Base-by-base conservation (phyloP, 495 filamentous ascomycete species). In the Penicillium egyptiacum region DNA sequence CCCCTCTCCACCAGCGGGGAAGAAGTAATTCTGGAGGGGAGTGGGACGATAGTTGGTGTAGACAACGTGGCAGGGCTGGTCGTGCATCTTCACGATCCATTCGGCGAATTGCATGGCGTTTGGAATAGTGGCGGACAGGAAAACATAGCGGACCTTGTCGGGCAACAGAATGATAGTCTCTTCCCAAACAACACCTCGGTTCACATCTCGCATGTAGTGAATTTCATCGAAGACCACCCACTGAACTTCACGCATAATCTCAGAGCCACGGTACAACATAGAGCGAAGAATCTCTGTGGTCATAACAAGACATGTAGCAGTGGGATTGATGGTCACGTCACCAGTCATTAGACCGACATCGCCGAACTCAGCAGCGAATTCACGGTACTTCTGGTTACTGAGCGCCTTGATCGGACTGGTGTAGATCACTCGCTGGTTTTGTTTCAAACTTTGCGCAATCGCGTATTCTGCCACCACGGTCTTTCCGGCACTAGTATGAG, bases 81-180 rank as follows among this genome's bases (percentile, higher is more conserved):
- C 86, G 72, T 98, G 94, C 57, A 91, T 97, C 72, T 98, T 96
- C 53, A 88, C 89, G 57, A 98, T 92, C 94, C 94, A 98, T 71
- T 98, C 91, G 63, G 94, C 94, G 65, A 98, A 98, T 68, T 98
- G 94, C 87, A 98, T 96, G 43, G 94, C 92, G 66, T 98, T 98
- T 37, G 94, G 94, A 58, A 98, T 98, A n/a, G 94, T 98, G 39
- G 94, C 94, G 25, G 94, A 98, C 31, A 98, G 76, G 77, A 98
- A 98, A 31, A 97, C 94, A 63, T 98, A 98, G 72, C 91, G 88
- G 55, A 98, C 94, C 79, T 98, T 96, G 78, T 98, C 93, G 5
- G 94, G 94, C 10, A 98, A 77, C 23, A 98, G 78, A 67, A 98
- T 98, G 68, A 98, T 95, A 8, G 95, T 98, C 73, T 98, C 94